These are phyloP conservation scores for Salpingoeca rosetta DNA, from an alignment of 78 protist genomes.

Conservation along the genomic window DNA sequence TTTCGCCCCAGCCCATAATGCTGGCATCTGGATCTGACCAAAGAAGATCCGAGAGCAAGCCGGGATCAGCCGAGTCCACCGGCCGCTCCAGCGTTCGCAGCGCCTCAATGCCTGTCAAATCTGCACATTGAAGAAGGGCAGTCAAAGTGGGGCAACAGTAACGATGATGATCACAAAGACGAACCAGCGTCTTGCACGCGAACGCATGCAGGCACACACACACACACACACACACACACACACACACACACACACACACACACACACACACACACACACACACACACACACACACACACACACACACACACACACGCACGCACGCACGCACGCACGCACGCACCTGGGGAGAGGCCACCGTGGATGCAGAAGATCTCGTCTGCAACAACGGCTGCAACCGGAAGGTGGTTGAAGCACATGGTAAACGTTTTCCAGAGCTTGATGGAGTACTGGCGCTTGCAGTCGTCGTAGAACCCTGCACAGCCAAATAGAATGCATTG, in stretches of 20 bases:
- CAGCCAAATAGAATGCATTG: too few species aligned
- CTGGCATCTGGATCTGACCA: slow-evolving; percentile 97
- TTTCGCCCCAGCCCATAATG: slow-evolving; percentile 92
- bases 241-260: too few species aligned
- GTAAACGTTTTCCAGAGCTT: slow-evolving; percentile 94
- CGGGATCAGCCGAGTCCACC: slow-evolving; percentile 89
- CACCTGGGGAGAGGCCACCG: slow-evolving; percentile 97
- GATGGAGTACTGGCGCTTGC: slow-evolving; percentile 89
- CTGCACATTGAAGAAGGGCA: too few species aligned
- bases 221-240: neutral
- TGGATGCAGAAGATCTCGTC: slow-evolving; percentile 97
- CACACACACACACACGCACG: too few species aligned
- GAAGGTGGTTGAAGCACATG: slow-evolving; percentile 96
- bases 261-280: too few species aligned
- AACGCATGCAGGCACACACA: neutral
- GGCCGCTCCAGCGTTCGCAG: slow-evolving; percentile 85
- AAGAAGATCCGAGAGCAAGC: slow-evolving; percentile 92
- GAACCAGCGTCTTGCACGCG: neutral
- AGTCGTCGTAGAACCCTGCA: slow-evolving; percentile 98
- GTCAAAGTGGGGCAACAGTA: too few species aligned
- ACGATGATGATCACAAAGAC: too few species aligned
- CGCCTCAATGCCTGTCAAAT: slow-evolving; percentile 63
- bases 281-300: too few species aligned
- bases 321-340: slow-evolving; percentile 69
- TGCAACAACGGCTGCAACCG: slow-evolving; percentile 93